phyloP scores from a whole-genome alignment of 148 eudicot species.

The Pharnaceum exiguum region DNA sequence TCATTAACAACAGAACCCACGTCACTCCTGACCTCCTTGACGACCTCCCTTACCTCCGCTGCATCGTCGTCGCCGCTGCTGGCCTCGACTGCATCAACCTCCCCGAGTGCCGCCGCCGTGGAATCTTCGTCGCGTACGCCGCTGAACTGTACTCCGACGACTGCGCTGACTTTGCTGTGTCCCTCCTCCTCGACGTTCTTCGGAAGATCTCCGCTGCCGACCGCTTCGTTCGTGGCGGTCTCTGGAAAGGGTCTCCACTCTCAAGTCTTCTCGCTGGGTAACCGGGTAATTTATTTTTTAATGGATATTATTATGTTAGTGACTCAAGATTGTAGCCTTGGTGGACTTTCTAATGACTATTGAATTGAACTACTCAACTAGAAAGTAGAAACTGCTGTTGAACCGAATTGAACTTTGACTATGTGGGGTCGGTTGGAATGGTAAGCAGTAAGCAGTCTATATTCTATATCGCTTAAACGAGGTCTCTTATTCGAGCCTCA shows the following conservation, averaged over 20 bases:
- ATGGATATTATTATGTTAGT: too few species aligned
- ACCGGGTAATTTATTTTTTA: conserved; percentile 21
- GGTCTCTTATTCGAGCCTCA: too few species aligned
- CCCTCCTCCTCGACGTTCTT: conserved; percentile 52
- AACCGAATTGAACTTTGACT: too few species aligned
- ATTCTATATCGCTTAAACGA: too few species aligned
- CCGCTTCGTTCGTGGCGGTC: conserved; percentile 46
- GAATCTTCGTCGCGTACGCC: conserved; percentile 44
- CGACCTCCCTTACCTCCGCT: conserved; percentile 44
- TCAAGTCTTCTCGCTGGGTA: conserved; percentile 11
- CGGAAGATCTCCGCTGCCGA: conserved; percentile 46
- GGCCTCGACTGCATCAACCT: conserved; percentile 65
- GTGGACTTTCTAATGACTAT: too few species aligned
- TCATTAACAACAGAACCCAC: conserved; percentile 11
- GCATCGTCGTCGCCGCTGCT: conserved; percentile 51
- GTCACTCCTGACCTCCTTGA: conserved; percentile 36
- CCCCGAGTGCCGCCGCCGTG: conserved; percentile 64
- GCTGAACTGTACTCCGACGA: conserved; percentile 36
- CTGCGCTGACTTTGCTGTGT: conserved; percentile 66
- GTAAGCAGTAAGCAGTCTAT: too few species aligned
- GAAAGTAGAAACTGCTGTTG: too few species aligned
- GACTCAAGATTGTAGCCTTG: too few species aligned
- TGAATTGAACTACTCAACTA: too few species aligned
- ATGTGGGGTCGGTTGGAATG: too few species aligned
- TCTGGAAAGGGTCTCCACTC: conserved; percentile 46